Evolutionary conservation across 805 yeast genomes (phyloP), one percentile per base, ranked within the genome.

Genomic region (Priceomyces haplophilus): DNA sequence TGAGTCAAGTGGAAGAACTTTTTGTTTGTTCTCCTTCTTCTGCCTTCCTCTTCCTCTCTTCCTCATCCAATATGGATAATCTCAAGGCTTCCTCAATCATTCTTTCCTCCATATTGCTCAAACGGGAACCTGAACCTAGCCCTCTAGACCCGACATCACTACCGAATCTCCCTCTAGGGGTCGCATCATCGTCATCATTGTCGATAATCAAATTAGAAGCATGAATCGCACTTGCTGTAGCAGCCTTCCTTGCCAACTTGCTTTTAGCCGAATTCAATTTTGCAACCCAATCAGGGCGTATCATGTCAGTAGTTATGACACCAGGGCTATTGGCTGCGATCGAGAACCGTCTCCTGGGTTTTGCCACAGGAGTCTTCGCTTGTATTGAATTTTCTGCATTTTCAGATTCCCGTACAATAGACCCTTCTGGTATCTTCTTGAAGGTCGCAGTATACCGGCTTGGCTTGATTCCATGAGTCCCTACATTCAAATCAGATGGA

Each of bases 201-300:
- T 65, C 54, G 12, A 83, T 69, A 24, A 88, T 58, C 53, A 88
- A 75, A 43, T 89, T 88, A 10, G 95, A 81, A 2, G 95, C 90
- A 63, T 91, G 98, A 31, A 91, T 78, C 0, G 96, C 96, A 25
- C 88, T 87, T 0, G 98, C 98, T 11, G 96, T 88, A 0, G 97
- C 97, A 0, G 97, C 83, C 54, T 88, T 76, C 44, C 95, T 76
- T 0, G 95, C 96, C 27, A 88, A 66, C 50, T 82, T 82, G 45
- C 82, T 75, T 40, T 90, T 76, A 3, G 96, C 96, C 39, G 79
- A 73, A 7, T 75, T 70, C 37, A 91, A 73, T 49, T 81, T 85
- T 15, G 72, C 64, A 54, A 87, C 89, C 99, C 99, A 91, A 56
- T 88, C 96, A 1, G 99, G 98, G 40, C 97, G 74, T 33, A 91